Evolutionary conservation across 306 rosid genomes (phyloP).

Genomic region (Vigna angularis): DNA sequence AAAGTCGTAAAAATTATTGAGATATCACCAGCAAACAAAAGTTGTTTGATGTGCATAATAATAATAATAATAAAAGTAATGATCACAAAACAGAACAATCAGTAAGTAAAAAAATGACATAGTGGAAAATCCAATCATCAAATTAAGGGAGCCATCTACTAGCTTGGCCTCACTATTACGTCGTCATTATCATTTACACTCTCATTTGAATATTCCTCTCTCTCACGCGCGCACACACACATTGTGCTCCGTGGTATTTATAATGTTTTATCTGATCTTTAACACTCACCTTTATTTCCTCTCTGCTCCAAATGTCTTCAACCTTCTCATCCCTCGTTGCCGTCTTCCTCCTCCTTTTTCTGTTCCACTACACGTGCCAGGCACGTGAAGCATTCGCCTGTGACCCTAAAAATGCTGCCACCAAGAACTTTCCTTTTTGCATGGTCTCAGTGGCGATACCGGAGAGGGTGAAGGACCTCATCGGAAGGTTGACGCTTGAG

Average conservation of each 20-base stretch:
- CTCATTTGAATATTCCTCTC: neutral
- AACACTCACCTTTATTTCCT: conserved; percentile 3
- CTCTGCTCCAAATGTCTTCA: conserved; percentile 47
- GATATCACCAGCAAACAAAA: conserved; percentile 32
- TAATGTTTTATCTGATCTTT: conserved; percentile 40
- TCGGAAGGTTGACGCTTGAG: conserved; percentile 70
- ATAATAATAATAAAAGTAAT: neutral
- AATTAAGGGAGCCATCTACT: conserved; percentile 14
- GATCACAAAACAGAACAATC: too few species aligned
- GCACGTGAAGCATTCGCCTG: conserved; percentile 77
- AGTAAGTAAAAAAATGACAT: neutral
- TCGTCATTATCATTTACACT: conserved; percentile 12
- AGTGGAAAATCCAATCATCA: conserved; percentile 36
- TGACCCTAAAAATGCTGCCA: conserved; percentile 54
- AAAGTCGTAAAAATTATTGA: conserved; percentile 18
- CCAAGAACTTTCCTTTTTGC: conserved; percentile 63
- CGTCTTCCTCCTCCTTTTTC: conserved; percentile 10
- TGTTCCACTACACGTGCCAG: conserved; percentile 26
- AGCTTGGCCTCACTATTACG: neutral
- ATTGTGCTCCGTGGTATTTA: conserved; percentile 41
- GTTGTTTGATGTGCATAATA: conserved; percentile 31
- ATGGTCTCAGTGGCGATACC: conserved; percentile 34
- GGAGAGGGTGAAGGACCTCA: conserved; percentile 77
- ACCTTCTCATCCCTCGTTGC: conserved; percentile 8
- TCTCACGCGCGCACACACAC: neutral